phyloP scores from a whole-genome alignment of 371 early-diverging fungal genomes.

The Basidiobolus meristosporus region DNA sequence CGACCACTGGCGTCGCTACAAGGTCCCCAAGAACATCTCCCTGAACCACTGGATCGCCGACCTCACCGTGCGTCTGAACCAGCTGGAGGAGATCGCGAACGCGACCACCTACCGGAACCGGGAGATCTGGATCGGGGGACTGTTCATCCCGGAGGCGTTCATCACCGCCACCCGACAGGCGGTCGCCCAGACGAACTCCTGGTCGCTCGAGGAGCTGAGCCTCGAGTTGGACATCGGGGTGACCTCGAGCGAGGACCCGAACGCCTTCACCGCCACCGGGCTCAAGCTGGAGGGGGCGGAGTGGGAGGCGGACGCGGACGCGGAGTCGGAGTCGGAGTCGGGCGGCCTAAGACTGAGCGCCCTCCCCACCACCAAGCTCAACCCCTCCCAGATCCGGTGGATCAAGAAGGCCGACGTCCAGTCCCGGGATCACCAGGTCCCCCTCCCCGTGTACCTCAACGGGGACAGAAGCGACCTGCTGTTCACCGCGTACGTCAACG shows the following conservation, averaged over 20 bases:
- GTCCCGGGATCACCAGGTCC: slow-evolving; percentile 6
- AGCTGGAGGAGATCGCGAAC: slow-evolving; percentile 30
- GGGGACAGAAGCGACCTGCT: slow-evolving; percentile 53
- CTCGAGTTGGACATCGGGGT: slow-evolving; percentile 22
- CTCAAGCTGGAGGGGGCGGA: slow-evolving; percentile 49
- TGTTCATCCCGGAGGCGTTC: slow-evolving; percentile 83
- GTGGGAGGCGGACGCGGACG: slow-evolving; percentile 19
- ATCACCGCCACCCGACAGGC: slow-evolving; percentile 82
- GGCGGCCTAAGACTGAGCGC: slow-evolving; percentile 27
- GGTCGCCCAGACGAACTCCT: slow-evolving; percentile 43
- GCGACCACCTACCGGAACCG: slow-evolving; percentile 7
- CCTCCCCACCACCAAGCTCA: slow-evolving; percentile 18
- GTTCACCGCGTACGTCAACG: slow-evolving; percentile 33
- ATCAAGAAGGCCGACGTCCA: slow-evolving; percentile 11
- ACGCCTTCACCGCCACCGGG: slow-evolving; percentile 12
- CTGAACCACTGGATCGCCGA: slow-evolving; percentile 57
- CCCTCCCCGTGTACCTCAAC: slow-evolving; percentile 73
- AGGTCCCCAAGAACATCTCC: slow-evolving; percentile 33
- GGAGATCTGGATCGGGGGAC: slow-evolving; percentile 65
- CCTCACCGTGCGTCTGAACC: slow-evolving; percentile 43
- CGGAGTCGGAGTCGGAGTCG: no score
- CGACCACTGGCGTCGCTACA: slow-evolving; percentile 56
- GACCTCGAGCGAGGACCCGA: slow-evolving; percentile 1
- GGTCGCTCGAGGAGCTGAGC: slow-evolving; percentile 48
- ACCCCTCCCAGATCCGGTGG: slow-evolving; percentile 24